Percentiles rank a stretch among this genome's conserved stretches.
These are phyloP conservation scores for Quercus variabilis DNA, from an alignment of 306 rosid species.

Conservation along the genomic window DNA sequence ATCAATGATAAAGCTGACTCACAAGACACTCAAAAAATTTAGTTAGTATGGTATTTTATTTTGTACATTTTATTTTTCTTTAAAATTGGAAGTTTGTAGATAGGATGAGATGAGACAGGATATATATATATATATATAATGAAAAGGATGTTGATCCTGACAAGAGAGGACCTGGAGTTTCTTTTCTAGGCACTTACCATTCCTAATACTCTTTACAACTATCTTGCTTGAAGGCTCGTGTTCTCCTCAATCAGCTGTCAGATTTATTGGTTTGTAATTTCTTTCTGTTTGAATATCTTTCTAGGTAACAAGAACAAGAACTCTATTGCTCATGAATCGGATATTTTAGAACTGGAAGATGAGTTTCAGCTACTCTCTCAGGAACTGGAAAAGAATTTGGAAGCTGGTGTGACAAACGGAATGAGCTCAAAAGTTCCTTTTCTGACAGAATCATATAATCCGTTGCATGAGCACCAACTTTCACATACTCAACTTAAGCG, in stretches of 20 bases:
- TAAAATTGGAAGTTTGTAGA: no score
- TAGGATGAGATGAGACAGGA: no score
- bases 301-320: slow-evolving; percentile 22
- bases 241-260: background rate
- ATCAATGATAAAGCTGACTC: no score
- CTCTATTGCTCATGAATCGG: slow-evolving; percentile 12
- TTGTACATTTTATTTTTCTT: no score
- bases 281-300: background rate
- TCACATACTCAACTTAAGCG: background rate
- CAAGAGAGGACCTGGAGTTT: no score
- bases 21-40: no score
- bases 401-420: background rate
- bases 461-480: slow-evolving; percentile 8
- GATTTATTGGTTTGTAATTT: background rate
- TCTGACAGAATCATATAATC: background rate
- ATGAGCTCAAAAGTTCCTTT: slow-evolving; percentile 10
- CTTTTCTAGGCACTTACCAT: no score
- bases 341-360: slow-evolving; percentile 7
- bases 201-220: no score
- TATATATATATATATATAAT: no score
- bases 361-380: slow-evolving; percentile 19
- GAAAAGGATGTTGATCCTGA: no score
- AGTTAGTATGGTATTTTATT: no score
- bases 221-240: background rate
- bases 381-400: slow-evolving; percentile 3